Evolutionary conservation across 345 rosid genomes (phyloP).

Genomic region (Eucalyptus globulus): DNA sequence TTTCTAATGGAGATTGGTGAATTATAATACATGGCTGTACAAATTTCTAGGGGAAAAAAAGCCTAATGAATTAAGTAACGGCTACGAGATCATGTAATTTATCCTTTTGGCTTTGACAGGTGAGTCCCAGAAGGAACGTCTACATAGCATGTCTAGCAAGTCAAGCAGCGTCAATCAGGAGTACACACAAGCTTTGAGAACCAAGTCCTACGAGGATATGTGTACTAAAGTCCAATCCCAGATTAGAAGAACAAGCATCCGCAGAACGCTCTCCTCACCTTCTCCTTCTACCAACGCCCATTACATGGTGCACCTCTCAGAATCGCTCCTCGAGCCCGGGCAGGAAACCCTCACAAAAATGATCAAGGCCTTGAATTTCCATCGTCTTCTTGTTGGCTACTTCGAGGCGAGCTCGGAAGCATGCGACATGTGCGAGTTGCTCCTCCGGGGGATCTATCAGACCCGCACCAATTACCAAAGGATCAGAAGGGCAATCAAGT

Average conservation of each 20-base stretch:
- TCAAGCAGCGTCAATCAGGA: constrained; percentile 57
- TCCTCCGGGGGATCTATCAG: constrained; percentile 48
- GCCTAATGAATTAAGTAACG: background rate
- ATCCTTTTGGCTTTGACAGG: background rate
- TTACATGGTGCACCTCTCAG: constrained; percentile 30
- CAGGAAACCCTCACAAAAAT: constrained; percentile 29
- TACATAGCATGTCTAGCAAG: background rate
- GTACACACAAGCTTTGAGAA: constrained; percentile 75
- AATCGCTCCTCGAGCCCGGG: constrained; percentile 50
- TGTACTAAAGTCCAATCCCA: constrained; percentile 45
- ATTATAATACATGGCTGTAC: background rate
- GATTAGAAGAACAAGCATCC: constrained; percentile 1
- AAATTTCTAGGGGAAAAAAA: background rate
- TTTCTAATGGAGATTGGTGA: background rate
- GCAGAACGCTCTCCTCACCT: constrained; percentile 12
- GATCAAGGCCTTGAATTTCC: constrained; percentile 16
- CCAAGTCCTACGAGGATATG: constrained; percentile 67
- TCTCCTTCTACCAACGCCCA: background rate
- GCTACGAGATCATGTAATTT: background rate
- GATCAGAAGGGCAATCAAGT: constrained; percentile 36
- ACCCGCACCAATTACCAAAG: constrained; percentile 30
- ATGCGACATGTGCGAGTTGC: constrained; percentile 49
- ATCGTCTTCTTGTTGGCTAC: constrained; percentile 34
- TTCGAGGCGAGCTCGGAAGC: constrained; percentile 51
- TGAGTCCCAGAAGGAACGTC: background rate